Conservation (phyloP, 2,329 filamentous ascomycete species). For the Alternaria gansuensis region DNA sequence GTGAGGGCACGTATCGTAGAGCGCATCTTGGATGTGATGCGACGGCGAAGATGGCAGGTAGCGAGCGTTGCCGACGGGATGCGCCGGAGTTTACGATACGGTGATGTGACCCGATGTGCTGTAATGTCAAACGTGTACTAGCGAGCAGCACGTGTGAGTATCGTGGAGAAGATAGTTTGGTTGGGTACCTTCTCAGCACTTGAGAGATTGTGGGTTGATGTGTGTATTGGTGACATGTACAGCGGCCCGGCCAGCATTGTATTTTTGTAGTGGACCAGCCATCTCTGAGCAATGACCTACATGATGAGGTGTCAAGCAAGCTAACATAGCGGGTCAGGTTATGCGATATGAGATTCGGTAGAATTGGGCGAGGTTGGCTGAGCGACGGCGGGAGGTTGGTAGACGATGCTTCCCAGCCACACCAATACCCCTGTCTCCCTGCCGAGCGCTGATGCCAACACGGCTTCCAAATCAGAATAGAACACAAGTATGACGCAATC, state of each 20-base stretch:
- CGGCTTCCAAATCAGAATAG: slow-evolving; percentile 12
- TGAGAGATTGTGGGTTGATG: slow-evolving; percentile 31
- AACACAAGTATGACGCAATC: slow-evolving; percentile 17
- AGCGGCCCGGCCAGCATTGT: slow-evolving; percentile 30
- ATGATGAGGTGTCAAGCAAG: slow-evolving; percentile 35
- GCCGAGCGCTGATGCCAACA: slow-evolving; percentile 21
- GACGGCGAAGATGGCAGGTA: slow-evolving; percentile 14
- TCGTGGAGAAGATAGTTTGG: slow-evolving; percentile 13
- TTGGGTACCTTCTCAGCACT: slow-evolving; percentile 32
- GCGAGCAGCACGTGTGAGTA: slow-evolving; percentile 22
- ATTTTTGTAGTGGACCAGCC: slow-evolving; percentile 49
- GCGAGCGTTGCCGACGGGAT: slow-evolving; percentile 14
- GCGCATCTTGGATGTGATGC: slow-evolving; percentile 42
- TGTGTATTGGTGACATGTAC: slow-evolving; percentile 35
- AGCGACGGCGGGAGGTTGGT: slow-evolving; percentile 39
- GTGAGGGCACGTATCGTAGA: slow-evolving; percentile 47
- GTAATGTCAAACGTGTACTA: slow-evolving; percentile 17
- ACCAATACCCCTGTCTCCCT: slow-evolving; percentile 18
- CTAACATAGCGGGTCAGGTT: slow-evolving; percentile 31
- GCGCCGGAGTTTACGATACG: slow-evolving; percentile 17
- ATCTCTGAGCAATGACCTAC: slow-evolving; percentile 42
- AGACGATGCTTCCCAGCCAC: slow-evolving; percentile 39
- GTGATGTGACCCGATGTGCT: slow-evolving; percentile 14
- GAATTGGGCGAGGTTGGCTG: slow-evolving; percentile 47
- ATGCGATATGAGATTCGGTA: slow-evolving; percentile 42